Conservation (phyloP, 2,329 filamentous ascomycete species). For the Periglandula ipomoeae region DNA sequence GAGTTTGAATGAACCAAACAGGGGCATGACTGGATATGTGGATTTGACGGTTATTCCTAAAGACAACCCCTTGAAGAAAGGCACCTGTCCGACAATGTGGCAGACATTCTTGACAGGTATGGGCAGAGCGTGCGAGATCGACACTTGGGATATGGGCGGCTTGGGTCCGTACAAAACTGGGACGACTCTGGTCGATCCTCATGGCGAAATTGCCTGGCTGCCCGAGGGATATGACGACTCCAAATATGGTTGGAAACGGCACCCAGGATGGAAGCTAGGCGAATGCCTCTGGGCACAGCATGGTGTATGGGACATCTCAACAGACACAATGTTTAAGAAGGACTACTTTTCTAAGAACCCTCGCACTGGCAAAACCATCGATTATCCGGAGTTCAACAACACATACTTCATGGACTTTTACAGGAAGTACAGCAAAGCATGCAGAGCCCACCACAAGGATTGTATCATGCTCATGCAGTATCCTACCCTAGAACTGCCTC, state of each 20-base stretch:
- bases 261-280: slow-evolving; percentile 83
- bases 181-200: slow-evolving; percentile 72
- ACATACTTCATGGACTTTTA: slow-evolving; percentile 86
- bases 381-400: slow-evolving; percentile 83
- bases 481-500: slow-evolving; percentile 85
- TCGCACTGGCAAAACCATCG: slow-evolving; percentile 59
- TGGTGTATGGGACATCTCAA: slow-evolving; percentile 81
- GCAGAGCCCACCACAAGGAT: slow-evolving; percentile 67
- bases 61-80: slow-evolving; percentile 86
- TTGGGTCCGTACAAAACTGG: slow-evolving; percentile 90
- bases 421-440: slow-evolving; percentile 62
- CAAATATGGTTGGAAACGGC: slow-evolving; percentile 82
- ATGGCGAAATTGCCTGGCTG: slow-evolving; percentile 79
- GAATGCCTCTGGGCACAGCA: slow-evolving; percentile 96
- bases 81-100: slow-evolving; percentile 87
- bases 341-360: slow-evolving; percentile 84
- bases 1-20: slow-evolving; percentile 89
- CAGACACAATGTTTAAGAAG: slow-evolving; percentile 68
- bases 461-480: slow-evolving; percentile 87
- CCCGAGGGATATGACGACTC: slow-evolving; percentile 75
- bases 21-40: slow-evolving; percentile 73
- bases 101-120: slow-evolving; percentile 89
- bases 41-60: slow-evolving; percentile 75
- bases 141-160: slow-evolving; percentile 88
- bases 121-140: slow-evolving; percentile 79